Evolutionary conservation across 208 protist genomes (phyloP), one percentile per base, ranked within the genome.

Genomic region (Leishmania amazonensis): DNA sequence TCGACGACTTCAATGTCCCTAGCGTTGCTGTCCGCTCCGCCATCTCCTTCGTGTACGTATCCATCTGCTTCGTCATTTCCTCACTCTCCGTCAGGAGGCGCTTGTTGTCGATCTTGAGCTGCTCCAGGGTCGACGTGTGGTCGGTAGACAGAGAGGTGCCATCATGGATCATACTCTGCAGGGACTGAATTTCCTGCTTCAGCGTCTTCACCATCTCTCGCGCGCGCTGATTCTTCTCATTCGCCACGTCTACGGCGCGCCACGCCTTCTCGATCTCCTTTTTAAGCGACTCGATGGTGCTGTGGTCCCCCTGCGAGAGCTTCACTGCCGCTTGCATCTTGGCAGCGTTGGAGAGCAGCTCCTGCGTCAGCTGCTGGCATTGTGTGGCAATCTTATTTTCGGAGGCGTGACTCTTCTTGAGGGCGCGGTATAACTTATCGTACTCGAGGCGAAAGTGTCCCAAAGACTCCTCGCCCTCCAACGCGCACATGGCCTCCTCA

Each of bases 181-280:
- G 89, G 19, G 99, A 93, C 40, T 90, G 81, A 31, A 99, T 98
- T 84, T 99, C 99, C 51, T 94, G 74, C 83, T 98, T 98, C 19
- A 99, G 90, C 49, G 97, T 90, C 79, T 98, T 90, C 75, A 99
- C 98, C 45, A 98, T 99, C 77, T 99, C 96, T 58, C 97, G 98
- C 15, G 99, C 97, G 17, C 96, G 90, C 51, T 89, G 90, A 88
- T 99, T 99, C 86, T 99, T 99, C 80, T 99, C 97, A 81, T 99
- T 98, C 2, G 98, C 96, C 58, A 95, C 91, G 81, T 99, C 98
- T 6, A 99, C 98, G 85, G 99, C 98, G 60, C 98, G 96, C 98
- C 98, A 99, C 19, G 98, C 98, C 87, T 99, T 98, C 58, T 99
- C 98, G 57, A 99, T 97, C 88, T 99, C 97, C 85, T 98, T 98